Base-by-base conservation (phyloP, 495 filamentous ascomycete species). In the Copromyces sp. region DNA sequence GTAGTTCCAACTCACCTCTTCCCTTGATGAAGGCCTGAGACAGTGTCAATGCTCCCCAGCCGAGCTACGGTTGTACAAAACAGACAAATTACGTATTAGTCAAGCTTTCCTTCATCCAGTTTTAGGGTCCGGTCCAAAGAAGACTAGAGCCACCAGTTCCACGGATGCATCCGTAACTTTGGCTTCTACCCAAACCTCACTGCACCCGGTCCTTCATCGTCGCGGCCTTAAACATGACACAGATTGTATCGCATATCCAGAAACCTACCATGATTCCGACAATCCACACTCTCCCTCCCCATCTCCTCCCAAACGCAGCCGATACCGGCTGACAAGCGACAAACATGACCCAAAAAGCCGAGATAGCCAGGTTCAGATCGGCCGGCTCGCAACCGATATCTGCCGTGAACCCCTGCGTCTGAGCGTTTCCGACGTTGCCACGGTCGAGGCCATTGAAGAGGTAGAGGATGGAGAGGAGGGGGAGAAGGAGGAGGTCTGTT, bases 291-390 rank as follows among this genome's bases (percentile, higher is more conserved):
- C 80, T 81, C 68, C 83, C 84, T 39, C 88, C 88, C 71, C 86
- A 78, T 68, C 80, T 79, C 65, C 84, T 76, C 0, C 88, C 88
- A n/a, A 87, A 76, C 3, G 87, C 87, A 9, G 87, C 85, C 8
- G 86, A 87, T 0, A 86, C 77, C 0, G 88, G 86, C 73, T 89
- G 88, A 2, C 90, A 79, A 3, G 83, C 47, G 9, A 90, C 87
- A 73, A 89, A 89, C 44, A 83, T 84, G 72, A 84, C 78, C 69
- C 87, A 90, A 79, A 90, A 90, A 29, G 83, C 78, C 16, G 86
- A 83, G 29, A 89, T 82, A 0, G 88, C 84, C 9, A 81, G 78
- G 73, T 89, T 89, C 29, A 90, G 75, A 75, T 89, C 88, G 9
- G 77, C 72, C 8, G 82, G 75, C 7, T 73, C 53, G 1, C 69